Evolutionary conservation across 2,329 filamentous ascomycete species (phyloP), one percentile per base, ranked within the genome.

Genomic region (Nectriaceae sp.): DNA sequence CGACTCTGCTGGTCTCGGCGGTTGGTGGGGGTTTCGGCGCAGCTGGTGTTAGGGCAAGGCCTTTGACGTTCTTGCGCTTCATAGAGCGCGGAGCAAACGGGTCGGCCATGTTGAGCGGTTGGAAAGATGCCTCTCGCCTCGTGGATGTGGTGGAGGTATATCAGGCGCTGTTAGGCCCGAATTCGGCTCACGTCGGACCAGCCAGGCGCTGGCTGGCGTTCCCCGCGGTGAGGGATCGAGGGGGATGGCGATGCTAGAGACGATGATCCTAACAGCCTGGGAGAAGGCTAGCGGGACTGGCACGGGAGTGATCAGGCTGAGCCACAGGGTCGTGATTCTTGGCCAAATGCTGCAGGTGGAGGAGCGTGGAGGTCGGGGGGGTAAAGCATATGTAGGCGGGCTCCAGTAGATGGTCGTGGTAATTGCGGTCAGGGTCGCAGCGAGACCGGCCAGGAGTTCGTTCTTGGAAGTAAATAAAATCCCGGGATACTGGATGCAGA

Each of bases 11-110:
- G 51, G 84, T 86, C 62, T 90, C 88, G 39, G 89, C 87, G 22
- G 89, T 85, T 45, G 85, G 83, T 46, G 84, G 75, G 42, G 83
- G 76, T 53, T 90, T 90, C 36, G 90, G 87, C 40, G 88, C 80
- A 20, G 88, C 85, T 42, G 89, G 85, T 64, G 84, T 92, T 66
- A 99, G 79, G 59, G 91, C 92, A 42, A 99, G 86, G 31, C 92
- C 93, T 76, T 97, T 97, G 72, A 96, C 88, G 70, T 99, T 99
- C 83, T 97, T 97, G 79, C 93, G 88, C 85, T 97, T 97, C 86
- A 99, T 88, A 53, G 94, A 95, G 72, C 83, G 82, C 72, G 81
- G 81, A 55, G 81, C 80, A 60, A 85, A 85, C 26, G 73, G 65
- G 64, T 85, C 83, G 61, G 79, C 78, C 84, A 87, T 87, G 67